phyloP scores from a whole-genome alignment of 139 green algal species.

The Coelastrella sp. region DNA sequence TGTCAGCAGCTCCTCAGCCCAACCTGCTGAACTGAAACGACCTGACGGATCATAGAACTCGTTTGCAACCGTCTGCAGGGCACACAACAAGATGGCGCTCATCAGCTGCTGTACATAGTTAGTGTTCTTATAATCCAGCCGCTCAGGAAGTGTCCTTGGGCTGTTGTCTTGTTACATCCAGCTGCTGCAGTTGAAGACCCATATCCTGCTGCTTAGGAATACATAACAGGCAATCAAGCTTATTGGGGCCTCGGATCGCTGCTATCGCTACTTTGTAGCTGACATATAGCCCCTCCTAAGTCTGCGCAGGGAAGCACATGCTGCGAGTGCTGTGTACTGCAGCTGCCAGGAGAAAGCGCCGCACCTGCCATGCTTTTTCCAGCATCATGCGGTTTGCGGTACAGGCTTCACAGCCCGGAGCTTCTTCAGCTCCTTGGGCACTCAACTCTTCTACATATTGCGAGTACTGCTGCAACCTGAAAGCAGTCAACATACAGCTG shows the following conservation, averaged over 20 bases:
- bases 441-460: conserved; percentile 54
- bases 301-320: too few relatives aligned
- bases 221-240: too few relatives aligned
- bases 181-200: background rate
- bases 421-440: background rate
- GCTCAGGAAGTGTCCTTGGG: too few relatives aligned
- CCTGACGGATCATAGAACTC: conserved; percentile 67
- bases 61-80: conserved; percentile 60
- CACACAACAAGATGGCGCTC: too few relatives aligned
- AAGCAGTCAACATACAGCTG: background rate
- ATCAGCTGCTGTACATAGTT: too few relatives aligned
- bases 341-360: background rate
- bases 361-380: conserved; percentile 65
- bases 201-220: background rate
- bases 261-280: too few relatives aligned
- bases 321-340: background rate
- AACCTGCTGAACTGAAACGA: conserved; percentile 63
- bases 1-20: conserved; percentile 64
- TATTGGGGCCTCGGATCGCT: too few relatives aligned
- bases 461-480: conserved; percentile 61
- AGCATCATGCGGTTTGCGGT: conserved; percentile 68
- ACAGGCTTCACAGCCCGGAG: conserved; percentile 54
- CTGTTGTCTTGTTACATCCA: too few relatives aligned
- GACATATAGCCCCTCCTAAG: too few relatives aligned
- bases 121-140: too few relatives aligned